These are phyloP conservation scores for Periconia sp. DNA, from an alignment of 2,329 filamentous ascomycete genomes.

Conservation along the genomic window DNA sequence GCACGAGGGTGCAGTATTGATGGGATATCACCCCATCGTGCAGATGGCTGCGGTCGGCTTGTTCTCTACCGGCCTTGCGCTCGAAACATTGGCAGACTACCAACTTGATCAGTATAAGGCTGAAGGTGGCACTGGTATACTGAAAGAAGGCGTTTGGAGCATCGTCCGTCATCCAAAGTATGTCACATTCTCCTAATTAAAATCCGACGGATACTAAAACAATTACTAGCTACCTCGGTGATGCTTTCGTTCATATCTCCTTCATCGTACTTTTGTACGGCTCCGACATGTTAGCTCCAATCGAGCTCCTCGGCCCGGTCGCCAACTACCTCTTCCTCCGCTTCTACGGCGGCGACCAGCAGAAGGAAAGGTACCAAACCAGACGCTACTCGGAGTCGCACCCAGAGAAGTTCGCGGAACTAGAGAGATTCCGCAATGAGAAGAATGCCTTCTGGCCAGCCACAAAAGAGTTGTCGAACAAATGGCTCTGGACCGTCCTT, in stretches of 20 bases:
- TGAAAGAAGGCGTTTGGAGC: conserved; percentile 66
- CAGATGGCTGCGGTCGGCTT: conserved; percentile 57
- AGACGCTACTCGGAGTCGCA: conserved; percentile 59
- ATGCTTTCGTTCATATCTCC: conserved; percentile 63
- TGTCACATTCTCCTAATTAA: conserved; percentile 29
- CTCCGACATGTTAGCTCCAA: conserved; percentile 60
- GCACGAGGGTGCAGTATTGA: conserved; percentile 47
- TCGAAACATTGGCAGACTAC: conserved; percentile 63
- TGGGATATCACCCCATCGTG: conserved; percentile 44
- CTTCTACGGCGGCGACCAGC: conserved; percentile 61
- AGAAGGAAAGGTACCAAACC: conserved; percentile 60
- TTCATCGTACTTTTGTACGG: conserved; percentile 65
- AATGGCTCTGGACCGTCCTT: conserved; percentile 62
- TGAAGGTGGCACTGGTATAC: conserved; percentile 49
- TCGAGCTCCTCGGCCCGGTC: conserved; percentile 61
- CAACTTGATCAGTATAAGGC: conserved; percentile 61
- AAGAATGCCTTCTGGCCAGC: conserved; percentile 68
- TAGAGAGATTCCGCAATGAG: conserved; percentile 58
- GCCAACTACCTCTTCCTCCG: conserved; percentile 66
- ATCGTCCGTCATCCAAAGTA: conserved; percentile 68
- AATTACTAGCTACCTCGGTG: conserved; percentile 63
- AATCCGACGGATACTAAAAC: conserved; percentile 6
- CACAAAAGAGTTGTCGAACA: conserved; percentile 57
- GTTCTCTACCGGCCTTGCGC: conserved; percentile 61
- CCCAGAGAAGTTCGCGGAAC: conserved; percentile 59